A percentile compares a stretch with the other conserved stretches of the same genome.
Conservation (phyloP, 1,139 yeast genomes). For the Kurtzmaniella quercitrusa region DNA sequence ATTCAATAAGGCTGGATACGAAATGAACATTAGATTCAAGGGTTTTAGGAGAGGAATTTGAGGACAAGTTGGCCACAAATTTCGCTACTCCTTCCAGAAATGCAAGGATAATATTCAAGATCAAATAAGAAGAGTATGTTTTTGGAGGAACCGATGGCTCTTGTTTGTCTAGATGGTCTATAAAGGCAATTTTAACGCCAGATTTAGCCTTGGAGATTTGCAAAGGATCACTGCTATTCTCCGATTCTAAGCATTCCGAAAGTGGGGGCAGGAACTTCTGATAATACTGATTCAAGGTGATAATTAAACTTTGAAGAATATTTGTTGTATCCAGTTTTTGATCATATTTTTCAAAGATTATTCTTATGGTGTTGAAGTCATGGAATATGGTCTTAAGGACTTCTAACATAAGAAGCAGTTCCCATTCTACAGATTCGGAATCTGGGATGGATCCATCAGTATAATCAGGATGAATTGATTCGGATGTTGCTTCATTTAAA, state of each 20-base stretch:
- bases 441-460: constrained; percentile 6
- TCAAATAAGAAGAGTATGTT: constrained; percentile 59
- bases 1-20: constrained; percentile 35
- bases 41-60: constrained; percentile 16
- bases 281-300: constrained; percentile 34
- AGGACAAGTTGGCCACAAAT: constrained; percentile 43
- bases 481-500: constrained; percentile 33
- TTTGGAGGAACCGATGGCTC: constrained; percentile 65
- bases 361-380: constrained; percentile 49
- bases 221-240: background rate
- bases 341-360: constrained; percentile 63
- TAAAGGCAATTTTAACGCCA: constrained; percentile 47
- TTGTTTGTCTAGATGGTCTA: constrained; percentile 73
- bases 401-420: constrained; percentile 67
- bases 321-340: constrained; percentile 51
- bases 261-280: constrained; percentile 5
- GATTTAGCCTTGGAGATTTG: constrained; percentile 20
- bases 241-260: constrained; percentile 3
- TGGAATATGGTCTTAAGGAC: constrained; percentile 57
- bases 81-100: constrained; percentile 69
- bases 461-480: background rate
- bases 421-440: constrained; percentile 45
- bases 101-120: constrained; percentile 48
- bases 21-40: constrained; percentile 36
- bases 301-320: constrained; percentile 56